phyloP scores from a whole-genome alignment of 495 filamentous ascomycete genomes.

The Tuber borchii region DNA sequence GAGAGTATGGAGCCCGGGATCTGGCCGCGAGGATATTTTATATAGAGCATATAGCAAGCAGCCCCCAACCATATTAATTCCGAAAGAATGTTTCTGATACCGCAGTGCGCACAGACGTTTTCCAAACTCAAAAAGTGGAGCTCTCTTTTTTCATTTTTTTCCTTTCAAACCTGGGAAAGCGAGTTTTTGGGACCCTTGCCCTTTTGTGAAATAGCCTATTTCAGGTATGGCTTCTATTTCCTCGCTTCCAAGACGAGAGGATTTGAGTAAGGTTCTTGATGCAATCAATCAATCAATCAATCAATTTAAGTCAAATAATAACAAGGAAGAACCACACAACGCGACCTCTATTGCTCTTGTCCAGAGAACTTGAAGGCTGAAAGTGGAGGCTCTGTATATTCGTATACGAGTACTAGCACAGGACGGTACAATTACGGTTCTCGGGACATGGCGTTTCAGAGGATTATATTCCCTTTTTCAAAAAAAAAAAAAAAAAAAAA shows the following conservation, averaged over 20 bases:
- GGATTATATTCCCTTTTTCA: background rate
- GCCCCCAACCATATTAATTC: background rate
- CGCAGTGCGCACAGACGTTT: background rate
- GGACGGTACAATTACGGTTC: background rate
- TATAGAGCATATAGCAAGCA: background rate
- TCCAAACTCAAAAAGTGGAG: background rate
- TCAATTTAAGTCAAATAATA: background rate
- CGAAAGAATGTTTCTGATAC: background rate
- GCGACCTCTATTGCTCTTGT: background rate
- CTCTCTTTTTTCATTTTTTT: too few relatives aligned
- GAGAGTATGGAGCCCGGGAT: background rate
- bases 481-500: background rate
- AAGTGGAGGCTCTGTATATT: background rate
- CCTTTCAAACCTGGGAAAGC: background rate
- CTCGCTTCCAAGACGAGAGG: background rate
- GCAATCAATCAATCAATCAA: background rate
- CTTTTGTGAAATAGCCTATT: background rate
- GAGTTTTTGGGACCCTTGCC: background rate
- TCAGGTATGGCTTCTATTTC: background rate
- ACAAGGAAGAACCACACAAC: background rate
- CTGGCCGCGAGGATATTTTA: background rate
- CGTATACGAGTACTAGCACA: background rate
- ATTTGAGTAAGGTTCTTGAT: background rate
- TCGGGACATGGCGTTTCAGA: background rate
- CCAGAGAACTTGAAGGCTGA: background rate